Evolutionary conservation across 140 eudicot species (phyloP).

Genomic region (Flaveria floridana): DNA sequence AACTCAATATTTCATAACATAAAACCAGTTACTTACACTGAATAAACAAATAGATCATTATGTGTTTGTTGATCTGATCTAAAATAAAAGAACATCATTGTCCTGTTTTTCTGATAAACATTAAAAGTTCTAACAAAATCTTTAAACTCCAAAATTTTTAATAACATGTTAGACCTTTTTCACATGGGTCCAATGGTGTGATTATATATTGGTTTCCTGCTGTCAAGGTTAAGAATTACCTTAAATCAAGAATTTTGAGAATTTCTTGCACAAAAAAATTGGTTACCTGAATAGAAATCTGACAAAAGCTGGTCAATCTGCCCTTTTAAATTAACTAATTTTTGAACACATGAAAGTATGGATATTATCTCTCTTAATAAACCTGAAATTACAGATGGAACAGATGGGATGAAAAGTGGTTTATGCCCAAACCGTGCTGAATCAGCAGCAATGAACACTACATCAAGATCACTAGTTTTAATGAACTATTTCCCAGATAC

Average conservation of each 20-base stretch:
- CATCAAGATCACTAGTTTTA: conserved; percentile 69
- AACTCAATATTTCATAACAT: neutral
- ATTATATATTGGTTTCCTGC: conserved; percentile 8
- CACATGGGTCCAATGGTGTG: neutral
- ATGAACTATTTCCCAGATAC: conserved; percentile 74
- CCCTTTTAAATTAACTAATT: neutral
- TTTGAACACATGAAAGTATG: neutral
- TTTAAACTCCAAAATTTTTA: neutral
- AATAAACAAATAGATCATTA: neutral
- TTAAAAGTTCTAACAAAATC: neutral
- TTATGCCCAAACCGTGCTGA: conserved; percentile 89
- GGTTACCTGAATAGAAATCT: neutral
- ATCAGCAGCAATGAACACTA: conserved; percentile 68
- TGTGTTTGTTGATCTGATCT: neutral
- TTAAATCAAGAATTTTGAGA: neutral
- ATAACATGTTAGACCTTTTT: neutral
- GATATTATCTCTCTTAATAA: conserved; percentile 1
- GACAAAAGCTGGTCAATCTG: conserved; percentile 11
- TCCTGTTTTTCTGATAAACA: neutral
- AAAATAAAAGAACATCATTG: neutral
- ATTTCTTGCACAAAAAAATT: conserved; percentile 4
- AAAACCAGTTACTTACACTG: neutral
- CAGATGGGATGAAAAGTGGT: conserved; percentile 77
- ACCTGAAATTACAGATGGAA: conserved; percentile 69
- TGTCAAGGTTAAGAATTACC: neutral